Percentiles rank a stretch among this genome's conserved stretches.
phyloP scores from a whole-genome alignment of 192 early-diverging fungal species.

The Physocladia obscura region DNA sequence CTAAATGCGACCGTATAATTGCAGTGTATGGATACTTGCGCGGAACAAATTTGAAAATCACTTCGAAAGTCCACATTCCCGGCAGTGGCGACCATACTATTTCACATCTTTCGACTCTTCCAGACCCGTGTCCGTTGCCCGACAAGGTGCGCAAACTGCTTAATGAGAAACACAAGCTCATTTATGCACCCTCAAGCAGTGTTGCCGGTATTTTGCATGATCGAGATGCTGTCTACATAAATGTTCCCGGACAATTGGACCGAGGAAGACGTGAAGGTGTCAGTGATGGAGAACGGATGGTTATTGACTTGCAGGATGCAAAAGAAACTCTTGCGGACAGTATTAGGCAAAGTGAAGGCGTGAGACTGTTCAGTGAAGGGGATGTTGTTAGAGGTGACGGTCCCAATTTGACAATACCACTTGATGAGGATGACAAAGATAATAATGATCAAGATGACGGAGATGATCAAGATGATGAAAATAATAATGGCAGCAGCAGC shows the following conservation, averaged over 20 bases:
- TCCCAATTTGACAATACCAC: slow-evolving; percentile 57
- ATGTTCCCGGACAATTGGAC: slow-evolving; percentile 82
- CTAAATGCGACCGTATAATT: slow-evolving; percentile 88
- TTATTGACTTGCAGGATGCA: slow-evolving; percentile 87
- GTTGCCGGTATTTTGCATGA: slow-evolving; percentile 98
- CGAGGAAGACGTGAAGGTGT: slow-evolving; percentile 54
- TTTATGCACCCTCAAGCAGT: slow-evolving; percentile 98
- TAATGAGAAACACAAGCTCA: slow-evolving; percentile 91
- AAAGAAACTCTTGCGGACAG: slow-evolving; percentile 70
- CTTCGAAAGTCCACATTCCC: slow-evolving; percentile 90
- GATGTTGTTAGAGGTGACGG: slow-evolving; percentile 50
- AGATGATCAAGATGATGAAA: slow-evolving; percentile 45
- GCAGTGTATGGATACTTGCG: slow-evolving; percentile 94
- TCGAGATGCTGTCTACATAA: slow-evolving; percentile 98
- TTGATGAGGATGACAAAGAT: slow-evolving; percentile 51
- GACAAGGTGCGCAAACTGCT: slow-evolving; percentile 87
- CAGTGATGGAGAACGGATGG: slow-evolving; percentile 85
- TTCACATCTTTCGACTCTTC: slow-evolving; percentile 69
- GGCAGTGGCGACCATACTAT: slow-evolving; percentile 89
- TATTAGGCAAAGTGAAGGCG: slow-evolving; percentile 56
- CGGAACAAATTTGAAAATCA: slow-evolving; percentile 88
- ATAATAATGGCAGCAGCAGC: slow-evolving; percentile 32
- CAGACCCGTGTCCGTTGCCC: slow-evolving; percentile 96
- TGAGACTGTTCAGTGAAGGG: slow-evolving; percentile 67
- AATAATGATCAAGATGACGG: slow-evolving; percentile 41